A percentile compares a stretch with the other conserved stretches of the same genome.
phyloP scores from a whole-genome alignment of 768 basidiomycete species.

The Sporobolomyces roseus region DNA sequence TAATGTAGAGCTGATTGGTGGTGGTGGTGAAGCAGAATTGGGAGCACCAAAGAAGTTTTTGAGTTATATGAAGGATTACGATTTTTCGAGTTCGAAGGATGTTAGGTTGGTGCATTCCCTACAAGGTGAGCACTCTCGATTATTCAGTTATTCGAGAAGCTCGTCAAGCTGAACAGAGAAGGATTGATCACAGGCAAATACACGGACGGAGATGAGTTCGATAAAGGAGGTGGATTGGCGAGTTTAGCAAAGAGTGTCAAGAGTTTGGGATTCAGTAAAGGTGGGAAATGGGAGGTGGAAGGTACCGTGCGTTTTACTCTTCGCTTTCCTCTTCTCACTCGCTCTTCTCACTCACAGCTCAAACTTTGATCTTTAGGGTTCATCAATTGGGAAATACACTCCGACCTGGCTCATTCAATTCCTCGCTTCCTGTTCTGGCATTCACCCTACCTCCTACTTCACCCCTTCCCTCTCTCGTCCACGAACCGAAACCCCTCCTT shows the following conservation, averaged over 20 bases:
- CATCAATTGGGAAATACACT: slow-evolving; percentile 24
- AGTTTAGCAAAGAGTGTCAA: slow-evolving; percentile 21
- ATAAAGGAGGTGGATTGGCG: slow-evolving; percentile 26
- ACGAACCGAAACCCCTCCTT: not conserved
- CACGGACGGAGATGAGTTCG: not conserved
- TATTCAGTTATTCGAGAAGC: too few relatives aligned
- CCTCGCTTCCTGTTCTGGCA: slow-evolving; percentile 18
- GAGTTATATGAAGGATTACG: not conserved
- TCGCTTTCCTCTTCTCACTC: not conserved
- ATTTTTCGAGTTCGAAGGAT: slow-evolving; percentile 7
- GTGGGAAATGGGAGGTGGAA: slow-evolving; percentile 35
- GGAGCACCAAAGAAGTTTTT: slow-evolving; percentile 9
- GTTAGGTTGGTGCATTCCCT: slow-evolving; percentile 20
- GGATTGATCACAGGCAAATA: too few relatives aligned
- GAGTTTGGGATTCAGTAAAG: slow-evolving; percentile 7
- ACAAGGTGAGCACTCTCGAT: slow-evolving; percentile 19
- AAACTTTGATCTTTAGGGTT: slow-evolving; percentile 11
- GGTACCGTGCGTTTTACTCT: slow-evolving; percentile 9
- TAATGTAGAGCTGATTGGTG: too few relatives aligned
- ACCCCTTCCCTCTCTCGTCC: not conserved
- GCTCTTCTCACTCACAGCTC: not conserved
- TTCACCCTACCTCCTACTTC: slow-evolving; percentile 22
- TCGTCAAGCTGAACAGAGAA: too few relatives aligned
- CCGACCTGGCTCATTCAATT: slow-evolving; percentile 32
- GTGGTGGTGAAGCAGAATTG: not conserved